A percentile compares a stretch with the other conserved stretches of the same genome.
These are phyloP conservation scores for Metschnikowia gelsemii DNA, from an alignment of 805 yeast species.

Conservation along the genomic window DNA sequence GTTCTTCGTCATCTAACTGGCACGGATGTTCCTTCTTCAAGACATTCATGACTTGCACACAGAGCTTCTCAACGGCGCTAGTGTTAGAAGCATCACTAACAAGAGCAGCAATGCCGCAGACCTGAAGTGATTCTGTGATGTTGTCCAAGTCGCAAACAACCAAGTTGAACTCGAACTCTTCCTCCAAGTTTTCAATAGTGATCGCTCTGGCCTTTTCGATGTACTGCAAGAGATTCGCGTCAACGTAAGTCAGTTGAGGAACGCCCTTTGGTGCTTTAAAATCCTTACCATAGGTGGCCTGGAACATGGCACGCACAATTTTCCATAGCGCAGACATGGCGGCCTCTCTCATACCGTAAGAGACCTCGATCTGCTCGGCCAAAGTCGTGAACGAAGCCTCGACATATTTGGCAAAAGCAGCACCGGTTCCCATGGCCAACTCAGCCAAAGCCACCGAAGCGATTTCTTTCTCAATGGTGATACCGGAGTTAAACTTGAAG, in stretches of 20 bases:
- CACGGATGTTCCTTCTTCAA: conserved; percentile 82
- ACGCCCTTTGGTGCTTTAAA: conserved; percentile 61
- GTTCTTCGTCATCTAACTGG: conserved; percentile 71
- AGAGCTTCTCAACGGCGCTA: conserved; percentile 58
- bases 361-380: conserved; percentile 72
- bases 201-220: conserved; percentile 65
- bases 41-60: conserved; percentile 67
- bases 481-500: conserved; percentile 87
- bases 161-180: conserved; percentile 82
- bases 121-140: conserved; percentile 62
- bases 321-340: conserved; percentile 83
- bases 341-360: conserved; percentile 88
- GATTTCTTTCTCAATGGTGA: conserved; percentile 92
- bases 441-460: conserved; percentile 91
- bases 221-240: conserved; percentile 54
- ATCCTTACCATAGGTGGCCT: conserved; percentile 48
- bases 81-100: conserved; percentile 58
- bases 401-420: conserved; percentile 72
- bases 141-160: conserved; percentile 76
- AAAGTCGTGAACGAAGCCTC: conserved; percentile 65
- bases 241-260: conserved; percentile 59
- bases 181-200: conserved; percentile 61
- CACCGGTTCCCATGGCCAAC: conserved; percentile 83
- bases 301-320: conserved; percentile 68
- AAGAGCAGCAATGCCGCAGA: conserved; percentile 71